Evolutionary conservation across 75 land plant species (phyloP), one percentile per base, ranked within the genome.

Genomic region (Pinus tabuliformis): DNA sequence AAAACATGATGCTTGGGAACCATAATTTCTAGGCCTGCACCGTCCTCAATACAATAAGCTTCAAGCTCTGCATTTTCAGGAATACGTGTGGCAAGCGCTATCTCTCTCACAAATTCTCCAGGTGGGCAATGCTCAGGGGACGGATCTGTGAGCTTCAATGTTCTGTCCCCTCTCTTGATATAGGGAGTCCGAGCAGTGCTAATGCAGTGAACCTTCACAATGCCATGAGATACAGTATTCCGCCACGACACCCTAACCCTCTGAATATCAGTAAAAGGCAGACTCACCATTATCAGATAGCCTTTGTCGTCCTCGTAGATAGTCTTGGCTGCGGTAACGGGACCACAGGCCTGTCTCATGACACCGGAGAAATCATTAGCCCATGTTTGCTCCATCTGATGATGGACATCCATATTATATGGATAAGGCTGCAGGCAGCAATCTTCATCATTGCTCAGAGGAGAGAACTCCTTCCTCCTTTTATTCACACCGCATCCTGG

Each of bases 241-340:
- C n/a, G n/a, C n/a, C n/a, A n/a, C n/a, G n/a, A n/a, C n/a, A n/a
- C n/a, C n/a, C n/a, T n/a, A n/a, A n/a, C n/a, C n/a, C n/a, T n/a
- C n/a, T n/a, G n/a, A n/a, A n/a, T n/a, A n/a, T n/a, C n/a, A n/a
- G n/a, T n/a, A n/a, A n/a, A n/a, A n/a, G n/a, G n/a, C n/a, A 96
- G 83, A 85, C 95, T 91, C 56, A 96, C 92, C 73, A 96, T 76
- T 36, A 96, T 91, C 74, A 96, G 79, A 71, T 96, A 96, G n/a
- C 99, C 93, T 77, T 89, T 84, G 73, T 93, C 99, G 74, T 96
- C 99, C 81, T 96, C 99, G 68, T 96, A 96, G 5, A 96, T 89
- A 15, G 92, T 89, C 75, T 96, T 96, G 30, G 99, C 96, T 64
- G 88, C 99, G 42, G 97, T 93, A 1, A 94, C 97, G 18, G 99